A percentile compares a stretch with the other conserved stretches of the same genome.
These are phyloP conservation scores for Yarrowia keelungensis DNA, from an alignment of 805 yeast genomes.

Conservation along the genomic window DNA sequence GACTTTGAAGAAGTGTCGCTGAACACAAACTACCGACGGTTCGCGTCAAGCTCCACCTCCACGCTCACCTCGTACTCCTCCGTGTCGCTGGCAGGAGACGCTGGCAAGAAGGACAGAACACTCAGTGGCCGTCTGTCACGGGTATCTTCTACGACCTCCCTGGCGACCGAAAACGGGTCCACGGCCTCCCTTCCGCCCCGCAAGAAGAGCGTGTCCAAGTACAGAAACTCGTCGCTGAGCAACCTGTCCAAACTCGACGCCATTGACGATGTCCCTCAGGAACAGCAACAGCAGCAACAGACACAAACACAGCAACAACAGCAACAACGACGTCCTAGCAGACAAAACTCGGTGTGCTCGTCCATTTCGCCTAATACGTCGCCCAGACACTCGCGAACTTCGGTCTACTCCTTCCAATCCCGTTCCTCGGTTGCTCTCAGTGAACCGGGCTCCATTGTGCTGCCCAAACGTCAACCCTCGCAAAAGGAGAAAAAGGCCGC, in stretches of 20 bases:
- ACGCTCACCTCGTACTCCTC: conserved; percentile 15
- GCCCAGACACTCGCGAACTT: conserved; percentile 27
- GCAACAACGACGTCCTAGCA: neutral
- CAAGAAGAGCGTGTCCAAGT: conserved; percentile 4
- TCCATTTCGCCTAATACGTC: conserved; percentile 12
- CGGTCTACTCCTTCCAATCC: conserved; percentile 35
- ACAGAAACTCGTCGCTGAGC: conserved; percentile 26
- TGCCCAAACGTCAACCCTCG: conserved; percentile 25
- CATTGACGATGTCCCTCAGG: conserved; percentile 21
- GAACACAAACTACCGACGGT: conserved; percentile 36
- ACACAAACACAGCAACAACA: neutral
- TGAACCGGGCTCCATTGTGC: neutral
- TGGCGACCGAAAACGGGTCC: conserved; percentile 6
- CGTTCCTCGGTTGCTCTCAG: conserved; percentile 21
- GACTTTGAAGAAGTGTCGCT: conserved; percentile 35
- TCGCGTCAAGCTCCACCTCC: conserved; percentile 19
- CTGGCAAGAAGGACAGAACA: conserved; percentile 10
- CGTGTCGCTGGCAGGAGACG: conserved; percentile 4
- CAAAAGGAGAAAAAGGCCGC: conserved; percentile 10
- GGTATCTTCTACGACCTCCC: conserved; percentile 7
- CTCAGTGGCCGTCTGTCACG: conserved; percentile 11
- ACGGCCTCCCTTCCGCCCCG: neutral
- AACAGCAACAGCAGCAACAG: neutral
- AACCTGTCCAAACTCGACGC: conserved; percentile 18
- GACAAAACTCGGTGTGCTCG: conserved; percentile 21